Evolutionary conservation across 2,329 filamentous ascomycete species (phyloP).

Genomic region (Leptographium radiaticola): DNA sequence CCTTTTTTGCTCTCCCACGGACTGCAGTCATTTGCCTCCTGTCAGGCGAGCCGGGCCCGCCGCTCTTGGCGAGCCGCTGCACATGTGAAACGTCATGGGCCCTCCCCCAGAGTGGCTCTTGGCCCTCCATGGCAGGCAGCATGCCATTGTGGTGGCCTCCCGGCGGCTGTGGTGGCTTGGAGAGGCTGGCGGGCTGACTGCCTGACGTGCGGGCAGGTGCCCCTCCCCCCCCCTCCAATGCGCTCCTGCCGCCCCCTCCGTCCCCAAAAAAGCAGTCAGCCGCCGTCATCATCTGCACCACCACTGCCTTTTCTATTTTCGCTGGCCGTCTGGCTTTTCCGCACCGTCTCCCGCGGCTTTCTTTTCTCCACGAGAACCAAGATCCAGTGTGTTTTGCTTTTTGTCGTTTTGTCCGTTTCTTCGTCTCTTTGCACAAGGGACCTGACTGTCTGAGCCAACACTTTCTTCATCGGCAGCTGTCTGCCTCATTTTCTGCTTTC

Average conservation of each 20-base stretch:
- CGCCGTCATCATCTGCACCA: background rate
- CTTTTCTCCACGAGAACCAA: background rate
- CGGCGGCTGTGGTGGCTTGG: no score
- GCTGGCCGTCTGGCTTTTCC: background rate
- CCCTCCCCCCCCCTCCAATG: background rate
- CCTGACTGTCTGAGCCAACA: no score
- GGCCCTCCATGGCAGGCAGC: no score
- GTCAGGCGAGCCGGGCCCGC: no score
- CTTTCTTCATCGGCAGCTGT: no score
- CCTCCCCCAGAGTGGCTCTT: no score
- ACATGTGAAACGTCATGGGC: background rate
- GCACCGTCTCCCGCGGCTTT: background rate
- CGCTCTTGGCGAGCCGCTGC: no score
- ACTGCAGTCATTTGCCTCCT: no score
- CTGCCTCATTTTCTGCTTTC: background rate
- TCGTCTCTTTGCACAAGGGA: background rate
- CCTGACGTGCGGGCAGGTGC: background rate
- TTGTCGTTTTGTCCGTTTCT: background rate
- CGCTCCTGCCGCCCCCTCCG: background rate
- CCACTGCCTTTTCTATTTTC: background rate
- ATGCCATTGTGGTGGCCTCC: background rate
- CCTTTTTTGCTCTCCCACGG: no score
- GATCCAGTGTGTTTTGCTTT: background rate
- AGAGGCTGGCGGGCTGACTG: no score
- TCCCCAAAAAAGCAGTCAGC: background rate